These are phyloP conservation scores for Sechiopsis laciniata DNA, from an alignment of 306 rosid genomes.

Conservation along the genomic window DNA sequence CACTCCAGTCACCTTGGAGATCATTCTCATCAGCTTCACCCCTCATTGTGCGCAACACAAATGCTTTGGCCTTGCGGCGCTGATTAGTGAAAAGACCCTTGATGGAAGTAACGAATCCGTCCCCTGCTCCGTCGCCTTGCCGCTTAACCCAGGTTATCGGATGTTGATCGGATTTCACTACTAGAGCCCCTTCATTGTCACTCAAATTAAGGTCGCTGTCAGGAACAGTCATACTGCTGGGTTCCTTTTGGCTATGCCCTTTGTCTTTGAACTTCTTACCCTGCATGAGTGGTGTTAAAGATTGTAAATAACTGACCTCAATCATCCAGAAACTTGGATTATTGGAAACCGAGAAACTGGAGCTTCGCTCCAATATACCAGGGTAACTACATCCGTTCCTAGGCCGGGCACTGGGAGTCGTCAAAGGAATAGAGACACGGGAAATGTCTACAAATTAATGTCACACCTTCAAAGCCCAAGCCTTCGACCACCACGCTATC, in stretches of 20 bases:
- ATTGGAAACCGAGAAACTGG: too few relatives aligned
- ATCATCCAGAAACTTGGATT: too few relatives aligned
- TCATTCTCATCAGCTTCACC: constrained; percentile 83
- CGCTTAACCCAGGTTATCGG: constrained; percentile 84
- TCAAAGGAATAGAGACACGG: too few relatives aligned
- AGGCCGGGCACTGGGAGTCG: too few relatives aligned
- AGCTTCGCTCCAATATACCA: too few relatives aligned
- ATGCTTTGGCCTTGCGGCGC: constrained; percentile 89
- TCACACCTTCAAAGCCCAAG: too few relatives aligned
- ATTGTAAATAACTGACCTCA: neutral
- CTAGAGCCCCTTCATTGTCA: constrained; percentile 72
- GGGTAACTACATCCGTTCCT: too few relatives aligned
- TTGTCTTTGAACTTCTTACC: constrained; percentile 93
- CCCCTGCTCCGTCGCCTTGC: constrained; percentile 93
- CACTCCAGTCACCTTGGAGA: constrained; percentile 94
- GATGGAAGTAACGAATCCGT: constrained; percentile 93
- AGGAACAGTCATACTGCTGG: constrained; percentile 34
- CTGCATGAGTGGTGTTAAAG: constrained; percentile 34
- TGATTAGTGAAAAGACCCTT: constrained; percentile 89
- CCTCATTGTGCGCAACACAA: constrained; percentile 88
- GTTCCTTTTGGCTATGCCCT: constrained; percentile 58
- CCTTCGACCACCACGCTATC: too few relatives aligned
- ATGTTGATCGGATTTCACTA: constrained; percentile 62
- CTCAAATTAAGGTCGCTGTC: constrained; percentile 82
- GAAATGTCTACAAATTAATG: too few relatives aligned